Evolutionary conservation across 148 eudicot genomes (phyloP).

Genomic region (Simmondsia chinensis): DNA sequence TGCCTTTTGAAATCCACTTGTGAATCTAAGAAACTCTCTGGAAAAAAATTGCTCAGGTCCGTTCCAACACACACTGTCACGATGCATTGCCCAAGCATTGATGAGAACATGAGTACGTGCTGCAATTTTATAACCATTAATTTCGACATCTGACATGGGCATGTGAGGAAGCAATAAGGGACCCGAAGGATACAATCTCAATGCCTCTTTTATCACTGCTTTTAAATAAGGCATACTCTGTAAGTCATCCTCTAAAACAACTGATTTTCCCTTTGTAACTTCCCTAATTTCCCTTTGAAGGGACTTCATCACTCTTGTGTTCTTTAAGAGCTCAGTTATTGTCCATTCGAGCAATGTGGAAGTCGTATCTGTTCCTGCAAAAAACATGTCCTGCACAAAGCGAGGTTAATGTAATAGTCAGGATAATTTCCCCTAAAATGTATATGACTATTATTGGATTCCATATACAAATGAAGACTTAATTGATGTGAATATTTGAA

Average conservation of each 20-base stretch:
- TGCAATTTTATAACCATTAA: constrained; percentile 9
- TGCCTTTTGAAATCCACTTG: background rate
- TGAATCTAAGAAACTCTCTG: constrained; percentile 12
- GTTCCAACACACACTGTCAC: constrained; percentile 14
- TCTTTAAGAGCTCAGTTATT: constrained; percentile 10
- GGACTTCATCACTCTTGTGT: constrained; percentile 4
- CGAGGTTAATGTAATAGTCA: too few relatives aligned
- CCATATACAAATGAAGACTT: too few relatives aligned
- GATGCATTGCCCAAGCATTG: constrained; percentile 16
- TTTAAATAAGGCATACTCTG: constrained; percentile 12
- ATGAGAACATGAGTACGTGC: constrained; percentile 3
- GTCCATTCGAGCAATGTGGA: constrained; percentile 7
- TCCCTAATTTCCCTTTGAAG: constrained; percentile 7
- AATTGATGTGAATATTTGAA: too few relatives aligned
- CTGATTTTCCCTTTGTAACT: background rate
- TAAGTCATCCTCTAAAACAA: constrained; percentile 12
- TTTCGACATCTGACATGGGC: background rate
- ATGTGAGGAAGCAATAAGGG: constrained; percentile 7
- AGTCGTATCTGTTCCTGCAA: constrained; percentile 14
- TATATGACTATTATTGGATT: too few relatives aligned
- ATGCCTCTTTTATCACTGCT: constrained; percentile 14
- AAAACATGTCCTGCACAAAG: constrained; percentile 11
- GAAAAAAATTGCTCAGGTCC: constrained; percentile 10
- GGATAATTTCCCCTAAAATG: too few relatives aligned
- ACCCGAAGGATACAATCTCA: constrained; percentile 17